Base-by-base conservation (phyloP, 371 early-diverging fungal species). In the Zopfochytrium polystomum region DNA sequence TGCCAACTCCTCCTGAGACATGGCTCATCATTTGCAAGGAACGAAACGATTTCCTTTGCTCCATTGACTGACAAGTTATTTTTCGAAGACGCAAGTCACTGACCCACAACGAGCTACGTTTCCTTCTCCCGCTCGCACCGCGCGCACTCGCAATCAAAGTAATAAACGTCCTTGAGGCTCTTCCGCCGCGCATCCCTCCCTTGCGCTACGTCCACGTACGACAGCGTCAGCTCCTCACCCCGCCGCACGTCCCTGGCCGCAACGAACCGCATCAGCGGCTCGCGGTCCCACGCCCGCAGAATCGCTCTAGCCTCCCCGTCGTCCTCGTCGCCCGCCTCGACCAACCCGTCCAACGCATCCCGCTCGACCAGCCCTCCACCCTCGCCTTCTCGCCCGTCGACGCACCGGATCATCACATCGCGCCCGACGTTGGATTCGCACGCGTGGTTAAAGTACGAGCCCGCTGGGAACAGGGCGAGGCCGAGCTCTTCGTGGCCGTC, bases 371-470 rank as follows among this genome's bases (percentile, higher is more conserved):
- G n/a, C 11, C 13, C 11, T 11, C 42, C n/a, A 11, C 11, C 11
- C 11, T 42, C 42, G 13, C 13, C n/a, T n/a, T 42, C n/a, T 42
- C n/a, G 11, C n/a, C n/a, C 42, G n/a, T 42, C 42, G 13, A 42
- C 11, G n/a, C n/a, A 13, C 42, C 11, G 13, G 13, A 42, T 44
- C 22, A 60, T 48, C 13, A 25, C 55, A 3, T n/a, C 49, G 2
- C 56, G 32, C 20, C 48, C 38, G 26, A 64, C 15, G 57, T 68
- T 68, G 33, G 67, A 55, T 15, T 55, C 59, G 38, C 68, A 68
- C 0, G 60, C 47, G 44, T 68, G 63, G 38, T 68, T 68, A 30
- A 68, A 68, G 33, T 27, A 68, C 9, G 60, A 60, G 2, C 65
- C 68, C 1, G 61, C 43, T 34, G 68, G 68, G 44, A 47, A 64